phyloP scores from a whole-genome alignment of 768 basidiomycete species.

The Collybia sordida region DNA sequence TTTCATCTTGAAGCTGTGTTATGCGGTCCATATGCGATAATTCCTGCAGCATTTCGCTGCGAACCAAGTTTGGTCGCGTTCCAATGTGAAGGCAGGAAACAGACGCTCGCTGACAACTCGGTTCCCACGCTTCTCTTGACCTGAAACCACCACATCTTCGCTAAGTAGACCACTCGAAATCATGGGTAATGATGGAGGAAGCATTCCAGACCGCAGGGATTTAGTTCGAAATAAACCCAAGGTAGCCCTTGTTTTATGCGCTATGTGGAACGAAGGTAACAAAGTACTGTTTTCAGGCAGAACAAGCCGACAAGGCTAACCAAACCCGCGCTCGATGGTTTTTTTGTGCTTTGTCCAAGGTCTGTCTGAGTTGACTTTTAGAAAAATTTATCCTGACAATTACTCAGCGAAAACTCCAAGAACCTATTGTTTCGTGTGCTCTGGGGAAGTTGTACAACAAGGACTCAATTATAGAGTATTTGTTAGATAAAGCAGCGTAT shows the following conservation, averaged over 20 bases:
- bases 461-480: conserved; percentile 87
- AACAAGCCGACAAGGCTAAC: conserved; percentile 89
- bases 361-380: conserved; percentile 26
- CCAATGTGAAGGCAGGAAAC: conserved; percentile 1
- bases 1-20: conserved; percentile 93
- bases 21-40: conserved; percentile 94
- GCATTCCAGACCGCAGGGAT: conserved; percentile 82
- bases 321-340: conserved; percentile 87
- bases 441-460: conserved; percentile 97
- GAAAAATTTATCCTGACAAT: neutral
- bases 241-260: conserved; percentile 30
- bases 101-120: too few relatives aligned
- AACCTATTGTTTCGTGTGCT: conserved; percentile 89
- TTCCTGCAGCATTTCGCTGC: conserved; percentile 90
- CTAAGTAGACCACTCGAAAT: neutral
- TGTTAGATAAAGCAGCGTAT: conserved; percentile 79
- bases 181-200: conserved; percentile 91
- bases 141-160: neutral
- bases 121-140: conserved; percentile 1
- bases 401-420: conserved; percentile 72
- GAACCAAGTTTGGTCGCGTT: conserved; percentile 1
- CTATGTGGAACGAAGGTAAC: neutral
- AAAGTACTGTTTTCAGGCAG: conserved; percentile 43
- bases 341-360: conserved; percentile 95
- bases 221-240: conserved; percentile 74